Percentiles rank a stretch among this genome's conserved stretches.
These are phyloP conservation scores for Chimonanthus salicifolius DNA, from an alignment of 164 flowering plant species.

Conservation along the genomic window DNA sequence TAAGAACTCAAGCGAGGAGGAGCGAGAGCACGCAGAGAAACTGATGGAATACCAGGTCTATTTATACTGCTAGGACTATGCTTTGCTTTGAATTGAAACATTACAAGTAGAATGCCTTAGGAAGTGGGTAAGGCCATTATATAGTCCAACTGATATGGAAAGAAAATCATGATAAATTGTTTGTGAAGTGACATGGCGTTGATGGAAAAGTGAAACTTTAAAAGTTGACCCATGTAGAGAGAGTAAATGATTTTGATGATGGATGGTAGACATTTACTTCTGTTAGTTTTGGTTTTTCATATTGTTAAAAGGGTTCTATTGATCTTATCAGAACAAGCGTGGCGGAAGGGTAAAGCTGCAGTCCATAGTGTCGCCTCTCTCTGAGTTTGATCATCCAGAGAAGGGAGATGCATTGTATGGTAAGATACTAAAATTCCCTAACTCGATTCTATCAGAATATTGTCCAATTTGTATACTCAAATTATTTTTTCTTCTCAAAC, in stretches of 20 bases:
- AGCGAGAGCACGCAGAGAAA: constrained; percentile 87
- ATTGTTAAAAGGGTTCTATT: background rate
- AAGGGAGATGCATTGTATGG: constrained; percentile 92
- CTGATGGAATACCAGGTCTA: constrained; percentile 96
- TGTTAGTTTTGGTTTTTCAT: background rate
- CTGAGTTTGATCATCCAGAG: constrained; percentile 77
- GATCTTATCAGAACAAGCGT: constrained; percentile 59
- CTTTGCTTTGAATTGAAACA: background rate
- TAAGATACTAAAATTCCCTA: constrained; percentile 9
- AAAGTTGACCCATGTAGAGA: no score
- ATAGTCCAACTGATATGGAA: no score
- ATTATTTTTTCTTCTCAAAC: no score
- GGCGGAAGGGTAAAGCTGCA: constrained; percentile 85
- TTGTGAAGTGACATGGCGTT: no score
- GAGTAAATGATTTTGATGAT: background rate
- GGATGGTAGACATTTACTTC: background rate
- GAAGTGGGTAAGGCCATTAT: no score
- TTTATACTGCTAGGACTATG: background rate
- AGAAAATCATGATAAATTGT: no score
- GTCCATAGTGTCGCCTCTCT: constrained; percentile 59
- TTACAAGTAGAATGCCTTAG: no score
- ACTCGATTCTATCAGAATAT: no score
- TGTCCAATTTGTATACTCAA: no score
- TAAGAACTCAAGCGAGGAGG: constrained; percentile 86
- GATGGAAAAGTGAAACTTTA: no score